phyloP scores from a whole-genome alignment of 768 basidiomycete species.

The Lactifluus pinguis region DNA sequence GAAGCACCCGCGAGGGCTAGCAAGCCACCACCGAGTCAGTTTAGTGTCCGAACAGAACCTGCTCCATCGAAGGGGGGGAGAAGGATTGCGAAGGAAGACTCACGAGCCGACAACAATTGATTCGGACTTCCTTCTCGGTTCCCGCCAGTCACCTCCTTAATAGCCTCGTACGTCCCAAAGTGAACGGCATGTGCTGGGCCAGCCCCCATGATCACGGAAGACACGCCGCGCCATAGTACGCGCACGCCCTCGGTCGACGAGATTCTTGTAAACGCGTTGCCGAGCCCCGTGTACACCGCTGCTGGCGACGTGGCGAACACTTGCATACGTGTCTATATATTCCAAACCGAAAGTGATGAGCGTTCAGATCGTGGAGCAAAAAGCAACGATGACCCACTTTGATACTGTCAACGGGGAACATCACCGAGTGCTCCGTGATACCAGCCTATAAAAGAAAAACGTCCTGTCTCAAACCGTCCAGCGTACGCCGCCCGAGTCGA shows the following conservation, averaged over 20 bases:
- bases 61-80: not conserved
- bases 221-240: constrained; percentile 92
- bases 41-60: not conserved
- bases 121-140: constrained; percentile 57
- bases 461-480: not conserved
- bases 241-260: constrained; percentile 89
- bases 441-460: constrained; percentile 58
- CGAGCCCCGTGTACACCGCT: constrained; percentile 82
- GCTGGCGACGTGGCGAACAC: constrained; percentile 82
- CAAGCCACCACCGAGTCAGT: not conserved
- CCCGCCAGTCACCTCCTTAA: constrained; percentile 89
- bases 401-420: constrained; percentile 98
- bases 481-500: not conserved
- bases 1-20: constrained; percentile 86
- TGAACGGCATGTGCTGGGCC: constrained; percentile 98
- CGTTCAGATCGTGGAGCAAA: not conserved
- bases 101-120: constrained; percentile 85
- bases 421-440: constrained; percentile 97
- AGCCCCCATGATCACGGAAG: constrained; percentile 90
- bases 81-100: constrained; percentile 27
- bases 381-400: constrained; percentile 49
- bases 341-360: not conserved
- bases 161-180: constrained; percentile 90
- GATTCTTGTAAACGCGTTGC: constrained; percentile 86
- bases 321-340: constrained; percentile 91